Conservation (phyloP, 2,329 filamentous ascomycete genomes). For the Cryoendolithus antarcticus region DNA sequence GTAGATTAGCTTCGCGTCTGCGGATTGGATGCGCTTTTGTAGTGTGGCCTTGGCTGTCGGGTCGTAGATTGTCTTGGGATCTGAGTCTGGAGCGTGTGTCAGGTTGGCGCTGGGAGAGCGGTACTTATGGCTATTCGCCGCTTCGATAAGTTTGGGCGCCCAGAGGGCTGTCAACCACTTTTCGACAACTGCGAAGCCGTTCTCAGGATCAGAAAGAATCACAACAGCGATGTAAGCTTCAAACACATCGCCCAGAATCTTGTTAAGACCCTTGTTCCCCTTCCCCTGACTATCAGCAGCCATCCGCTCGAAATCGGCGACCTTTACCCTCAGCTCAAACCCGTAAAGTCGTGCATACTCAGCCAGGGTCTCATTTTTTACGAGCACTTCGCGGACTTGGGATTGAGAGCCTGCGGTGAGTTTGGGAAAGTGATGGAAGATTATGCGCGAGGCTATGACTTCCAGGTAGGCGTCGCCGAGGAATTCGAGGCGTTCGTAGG, state of each 20-base stretch:
- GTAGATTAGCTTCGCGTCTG: slow-evolving; percentile 27
- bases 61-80: slow-evolving; percentile 21
- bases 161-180: slow-evolving; percentile 67
- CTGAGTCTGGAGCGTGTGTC: slow-evolving; percentile 19
- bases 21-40: slow-evolving; percentile 22
- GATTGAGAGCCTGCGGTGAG: slow-evolving; percentile 57
- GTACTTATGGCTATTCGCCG: slow-evolving; percentile 6
- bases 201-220: slow-evolving; percentile 51
- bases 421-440: slow-evolving; percentile 58
- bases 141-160: slow-evolving; percentile 48
- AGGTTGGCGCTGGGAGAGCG: slow-evolving; percentile 5
- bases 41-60: slow-evolving; percentile 28
- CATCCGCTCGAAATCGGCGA: slow-evolving; percentile 29
- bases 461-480: slow-evolving; percentile 81
- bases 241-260: slow-evolving; percentile 76
- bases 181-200: slow-evolving; percentile 50
- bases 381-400: slow-evolving; percentile 63
- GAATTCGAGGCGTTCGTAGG: slow-evolving; percentile 79
- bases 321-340: slow-evolving; percentile 51
- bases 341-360: slow-evolving; percentile 58
- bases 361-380: slow-evolving; percentile 69
- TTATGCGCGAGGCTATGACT: slow-evolving; percentile 59
- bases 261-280: slow-evolving; percentile 47
- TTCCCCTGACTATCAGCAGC: slow-evolving; percentile 11
- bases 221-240: slow-evolving; percentile 80